A percentile compares a stretch with the other conserved stretches of the same genome.
phyloP scores from a whole-genome alignment of 2,329 filamentous ascomycete species.

The Fusarium algeriense region DNA sequence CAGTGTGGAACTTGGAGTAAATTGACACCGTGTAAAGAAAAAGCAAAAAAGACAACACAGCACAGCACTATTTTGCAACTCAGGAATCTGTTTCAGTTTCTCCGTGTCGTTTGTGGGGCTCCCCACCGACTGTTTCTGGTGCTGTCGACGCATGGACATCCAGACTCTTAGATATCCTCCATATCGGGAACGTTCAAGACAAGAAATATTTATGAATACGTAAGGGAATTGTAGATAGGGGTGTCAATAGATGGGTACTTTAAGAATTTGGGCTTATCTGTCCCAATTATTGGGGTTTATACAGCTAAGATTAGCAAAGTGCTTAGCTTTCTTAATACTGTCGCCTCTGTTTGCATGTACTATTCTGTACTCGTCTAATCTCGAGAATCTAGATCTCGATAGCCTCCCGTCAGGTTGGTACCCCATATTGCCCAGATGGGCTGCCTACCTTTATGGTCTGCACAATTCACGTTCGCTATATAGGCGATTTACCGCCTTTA shows the following conservation, averaged over 20 bases:
- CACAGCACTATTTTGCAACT: neutral
- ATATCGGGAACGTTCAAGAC: neutral
- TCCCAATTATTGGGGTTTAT: neutral
- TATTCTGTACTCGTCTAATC: slow-evolving; percentile 24
- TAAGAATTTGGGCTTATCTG: neutral
- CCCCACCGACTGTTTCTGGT: slow-evolving; percentile 24
- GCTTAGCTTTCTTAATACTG: neutral
- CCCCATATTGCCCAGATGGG: slow-evolving; percentile 4
- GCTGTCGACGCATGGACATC: slow-evolving; percentile 2
- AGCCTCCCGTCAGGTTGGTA: slow-evolving; percentile 3
- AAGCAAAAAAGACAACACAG: slow-evolving; percentile 1
- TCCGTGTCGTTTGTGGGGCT: slow-evolving; percentile 3
- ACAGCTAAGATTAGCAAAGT: neutral
- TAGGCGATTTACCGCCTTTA: neutral
- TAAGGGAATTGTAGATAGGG: neutral
- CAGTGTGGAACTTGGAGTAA: neutral
- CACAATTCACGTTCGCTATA: neutral
- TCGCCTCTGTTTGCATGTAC: neutral
- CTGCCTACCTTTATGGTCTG: neutral
- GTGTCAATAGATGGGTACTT: neutral
- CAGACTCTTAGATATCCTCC: neutral
- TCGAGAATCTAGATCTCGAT: slow-evolving; percentile 38
- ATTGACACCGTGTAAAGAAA: neutral
- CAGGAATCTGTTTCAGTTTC: neutral
- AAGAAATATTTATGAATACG: neutral